phyloP scores from a whole-genome alignment of 805 yeast species.

The Schwanniomyces sp. region DNA sequence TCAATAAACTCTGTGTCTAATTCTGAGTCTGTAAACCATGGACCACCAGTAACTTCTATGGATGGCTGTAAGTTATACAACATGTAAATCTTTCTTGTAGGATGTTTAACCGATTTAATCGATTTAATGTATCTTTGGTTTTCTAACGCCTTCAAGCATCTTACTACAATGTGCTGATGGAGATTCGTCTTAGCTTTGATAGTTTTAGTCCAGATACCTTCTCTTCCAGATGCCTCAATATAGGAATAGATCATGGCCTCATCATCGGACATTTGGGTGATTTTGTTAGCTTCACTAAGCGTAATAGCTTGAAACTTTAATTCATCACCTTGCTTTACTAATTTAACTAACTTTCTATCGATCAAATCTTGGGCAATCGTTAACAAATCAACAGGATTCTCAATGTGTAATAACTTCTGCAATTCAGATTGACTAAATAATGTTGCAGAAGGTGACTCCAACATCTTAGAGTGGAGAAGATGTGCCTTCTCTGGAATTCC shows the following conservation, averaged over 20 bases:
- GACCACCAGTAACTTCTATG: slow-evolving; percentile 96
- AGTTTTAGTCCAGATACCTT: slow-evolving; percentile 95
- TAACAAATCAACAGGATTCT: slow-evolving; percentile 47
- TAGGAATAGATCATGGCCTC: slow-evolving; percentile 89
- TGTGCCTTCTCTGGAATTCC: slow-evolving; percentile 47
- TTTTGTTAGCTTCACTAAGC: slow-evolving; percentile 70
- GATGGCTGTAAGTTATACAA: slow-evolving; percentile 90
- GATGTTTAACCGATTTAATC: slow-evolving; percentile 87
- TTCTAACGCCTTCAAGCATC: slow-evolving; percentile 81
- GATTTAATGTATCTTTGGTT: slow-evolving; percentile 80
- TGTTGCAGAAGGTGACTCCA: slow-evolving; percentile 45
- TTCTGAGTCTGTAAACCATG: slow-evolving; percentile 97
- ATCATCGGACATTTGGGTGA: slow-evolving; percentile 76
- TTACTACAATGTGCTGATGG: slow-evolving; percentile 85
- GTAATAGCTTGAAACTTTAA: slow-evolving; percentile 76
- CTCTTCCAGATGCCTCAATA: slow-evolving; percentile 90
- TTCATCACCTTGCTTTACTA: slow-evolving; percentile 65
- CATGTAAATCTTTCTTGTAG: slow-evolving; percentile 96
- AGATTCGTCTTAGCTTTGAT: slow-evolving; percentile 83
- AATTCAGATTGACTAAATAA: slow-evolving; percentile 72
- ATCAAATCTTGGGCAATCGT: slow-evolving; percentile 51
- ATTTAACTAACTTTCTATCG: slow-evolving; percentile 61
- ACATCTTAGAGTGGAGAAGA: slow-evolving; percentile 64
- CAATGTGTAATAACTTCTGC: slow-evolving; percentile 44
- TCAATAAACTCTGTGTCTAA: slow-evolving; percentile 92